These are phyloP conservation scores for Xylaria cubensis DNA, from an alignment of 495 filamentous ascomycete species.

Conservation along the genomic window DNA sequence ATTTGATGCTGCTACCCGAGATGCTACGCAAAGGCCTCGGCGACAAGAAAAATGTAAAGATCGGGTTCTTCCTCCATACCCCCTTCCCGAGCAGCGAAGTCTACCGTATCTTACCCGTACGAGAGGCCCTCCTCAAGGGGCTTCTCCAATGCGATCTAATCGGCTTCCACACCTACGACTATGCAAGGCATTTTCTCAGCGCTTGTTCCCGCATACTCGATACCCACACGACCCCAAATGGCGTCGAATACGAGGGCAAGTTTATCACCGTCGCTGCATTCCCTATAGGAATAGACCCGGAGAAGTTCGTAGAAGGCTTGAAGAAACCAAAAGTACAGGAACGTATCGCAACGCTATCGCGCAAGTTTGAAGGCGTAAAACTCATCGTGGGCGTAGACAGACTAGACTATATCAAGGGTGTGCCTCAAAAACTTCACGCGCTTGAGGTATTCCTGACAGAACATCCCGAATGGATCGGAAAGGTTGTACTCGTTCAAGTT, in stretches of 20 bases:
- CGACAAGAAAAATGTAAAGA: constrained; percentile 79
- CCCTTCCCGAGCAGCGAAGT: constrained; percentile 94
- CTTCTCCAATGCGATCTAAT: constrained; percentile 85
- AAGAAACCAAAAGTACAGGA: constrained; percentile 79
- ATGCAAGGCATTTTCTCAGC: constrained; percentile 86
- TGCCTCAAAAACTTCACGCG: constrained; percentile 93
- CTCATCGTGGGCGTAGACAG: constrained; percentile 93
- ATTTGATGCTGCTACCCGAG: constrained; percentile 87
- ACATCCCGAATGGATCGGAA: constrained; percentile 89
- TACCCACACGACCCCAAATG: constrained; percentile 78
- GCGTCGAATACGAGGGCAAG: constrained; percentile 77
- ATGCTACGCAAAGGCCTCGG: constrained; percentile 81
- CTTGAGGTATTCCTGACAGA: constrained; percentile 90
- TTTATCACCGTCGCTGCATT: constrained; percentile 80
- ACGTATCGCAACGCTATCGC: constrained; percentile 76
- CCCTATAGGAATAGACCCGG: constrained; percentile 94
- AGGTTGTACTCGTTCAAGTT: constrained; percentile 91
- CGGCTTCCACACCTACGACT: constrained; percentile 96
- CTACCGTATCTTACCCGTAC: constrained; percentile 86
- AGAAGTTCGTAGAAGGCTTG: constrained; percentile 89
- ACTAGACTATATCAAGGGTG: constrained; percentile 94
- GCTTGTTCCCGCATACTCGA: constrained; percentile 84
- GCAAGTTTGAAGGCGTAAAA: constrained; percentile 85
- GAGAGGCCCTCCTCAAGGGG: constrained; percentile 80
- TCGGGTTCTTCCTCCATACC: constrained; percentile 95